These are phyloP conservation scores for Boletellus ananiceps DNA, from an alignment of 768 basidiomycete genomes.

Conservation along the genomic window DNA sequence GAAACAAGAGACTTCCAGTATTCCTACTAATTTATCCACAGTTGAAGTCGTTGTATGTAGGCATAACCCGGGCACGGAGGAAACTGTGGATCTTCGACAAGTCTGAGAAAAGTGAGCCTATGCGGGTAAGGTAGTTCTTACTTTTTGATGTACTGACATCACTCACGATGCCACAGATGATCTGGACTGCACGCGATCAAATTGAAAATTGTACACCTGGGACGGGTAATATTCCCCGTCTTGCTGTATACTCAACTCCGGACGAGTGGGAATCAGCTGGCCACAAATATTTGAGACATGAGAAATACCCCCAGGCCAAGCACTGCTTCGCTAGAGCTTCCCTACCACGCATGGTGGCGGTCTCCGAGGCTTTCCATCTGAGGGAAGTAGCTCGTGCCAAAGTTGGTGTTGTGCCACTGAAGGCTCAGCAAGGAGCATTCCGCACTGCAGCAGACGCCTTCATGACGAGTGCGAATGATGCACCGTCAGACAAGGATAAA, in stretches of 20 bases:
- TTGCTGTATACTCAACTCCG: constrained; percentile 50
- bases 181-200: constrained; percentile 46
- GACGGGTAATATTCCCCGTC: constrained; percentile 42
- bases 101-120: constrained; percentile 51
- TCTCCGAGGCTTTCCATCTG: constrained; percentile 51
- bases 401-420: constrained; percentile 22
- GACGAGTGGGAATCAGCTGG: constrained; percentile 46
- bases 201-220: constrained; percentile 47
- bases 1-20: background rate
- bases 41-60: constrained; percentile 69
- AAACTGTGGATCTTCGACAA: constrained; percentile 68
- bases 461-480: constrained; percentile 34
- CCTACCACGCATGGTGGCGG: constrained; percentile 37
- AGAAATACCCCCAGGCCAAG: constrained; percentile 47
- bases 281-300: constrained; percentile 34
- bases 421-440: constrained; percentile 36
- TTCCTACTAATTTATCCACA: constrained; percentile 20
- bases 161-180: constrained; percentile 31
- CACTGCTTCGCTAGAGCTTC: constrained; percentile 50
- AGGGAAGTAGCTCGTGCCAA: constrained; percentile 45
- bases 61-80: constrained; percentile 63
- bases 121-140: constrained; percentile 39
- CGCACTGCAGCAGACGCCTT: constrained; percentile 48
- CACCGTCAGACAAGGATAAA: constrained; percentile 24
- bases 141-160: background rate